Base-by-base conservation (phyloP, 2,329 filamentous ascomycete species). In the Mariannaea elegans region DNA sequence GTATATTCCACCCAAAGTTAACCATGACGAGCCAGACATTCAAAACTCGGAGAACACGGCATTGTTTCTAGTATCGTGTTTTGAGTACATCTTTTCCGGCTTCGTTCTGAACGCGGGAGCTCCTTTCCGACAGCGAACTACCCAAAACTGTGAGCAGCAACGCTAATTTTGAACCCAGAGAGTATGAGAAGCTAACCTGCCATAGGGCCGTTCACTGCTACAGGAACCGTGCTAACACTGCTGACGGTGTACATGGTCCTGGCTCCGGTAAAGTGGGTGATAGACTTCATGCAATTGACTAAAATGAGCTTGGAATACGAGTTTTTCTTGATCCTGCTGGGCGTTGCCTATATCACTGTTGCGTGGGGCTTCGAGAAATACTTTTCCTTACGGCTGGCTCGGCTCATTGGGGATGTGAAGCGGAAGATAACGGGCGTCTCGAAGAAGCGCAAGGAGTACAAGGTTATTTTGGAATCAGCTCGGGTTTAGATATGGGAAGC, bases 1-100 rank as follows among this genome's bases (percentile, higher is more conserved):
- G 93, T 97, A 92, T 73, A 87, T 90, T 51, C 92, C 94, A 14
- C 95, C 95, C 0, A 82, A 88, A 56, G 74, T 97, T 23, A 86
- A 93, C 71, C 86, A 85, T 23, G 85, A 97, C 27, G 90, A 95
- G 71, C 90, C 91, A 21, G 97, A 95, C 72, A 90, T 94, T 52
- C 84, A 90, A 70, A 98, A 98, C 76, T 97, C 93, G 9, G 91
- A 98, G 71, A 98, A 99, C 71, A 97, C 94, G 0, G 88, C 91
- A 0, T 80, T 99, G 1, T 99, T 99, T 80, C 79, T 98, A 27
- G 82, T 94, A 5, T 96, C 91, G 2, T 97, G 93, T 75, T 98
- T 94, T 71, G 94, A 98, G 74, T 99, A 99, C 75, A 96, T 97
- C 34, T 83, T 97, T 19, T 91, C 93, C 0, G 95, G 92, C 4